Percentiles rank a stretch among this genome's conserved stretches.
Evolutionary conservation across 257 asterid genomes (phyloP).

Genomic region (Solanum okadae): DNA sequence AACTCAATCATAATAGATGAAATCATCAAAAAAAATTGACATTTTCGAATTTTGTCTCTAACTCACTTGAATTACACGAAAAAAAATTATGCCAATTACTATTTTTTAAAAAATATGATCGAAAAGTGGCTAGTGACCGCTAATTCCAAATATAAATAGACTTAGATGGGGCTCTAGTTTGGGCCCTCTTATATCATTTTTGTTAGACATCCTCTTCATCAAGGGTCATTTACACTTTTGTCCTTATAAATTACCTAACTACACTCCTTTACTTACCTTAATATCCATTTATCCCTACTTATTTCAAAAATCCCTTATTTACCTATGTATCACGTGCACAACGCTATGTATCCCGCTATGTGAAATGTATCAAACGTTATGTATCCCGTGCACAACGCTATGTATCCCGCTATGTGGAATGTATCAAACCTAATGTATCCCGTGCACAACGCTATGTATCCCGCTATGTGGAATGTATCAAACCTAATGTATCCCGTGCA

Average conservation of each 20-base stretch:
- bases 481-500: no score
- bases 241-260: not conserved
- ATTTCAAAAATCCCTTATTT: no score
- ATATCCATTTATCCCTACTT: no score
- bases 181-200: not conserved
- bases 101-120: not conserved
- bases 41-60: not conserved
- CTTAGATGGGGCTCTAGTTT: not conserved
- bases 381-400: no score
- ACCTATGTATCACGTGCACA: no score
- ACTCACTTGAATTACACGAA: not conserved
- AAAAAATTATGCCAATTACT: not conserved
- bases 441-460: no score
- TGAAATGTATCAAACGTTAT: no score
- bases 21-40: not conserved
- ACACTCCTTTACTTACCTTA: no score
- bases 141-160: not conserved
- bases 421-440: no score
- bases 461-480: no score
- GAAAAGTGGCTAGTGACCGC: not conserved
- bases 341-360: no score
- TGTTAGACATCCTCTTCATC: not conserved
- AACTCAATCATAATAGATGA: not conserved
- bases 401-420: no score
- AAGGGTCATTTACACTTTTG: not conserved